phyloP scores from a whole-genome alignment of 495 filamentous ascomycete genomes.

The Achaetomiella virescens region DNA sequence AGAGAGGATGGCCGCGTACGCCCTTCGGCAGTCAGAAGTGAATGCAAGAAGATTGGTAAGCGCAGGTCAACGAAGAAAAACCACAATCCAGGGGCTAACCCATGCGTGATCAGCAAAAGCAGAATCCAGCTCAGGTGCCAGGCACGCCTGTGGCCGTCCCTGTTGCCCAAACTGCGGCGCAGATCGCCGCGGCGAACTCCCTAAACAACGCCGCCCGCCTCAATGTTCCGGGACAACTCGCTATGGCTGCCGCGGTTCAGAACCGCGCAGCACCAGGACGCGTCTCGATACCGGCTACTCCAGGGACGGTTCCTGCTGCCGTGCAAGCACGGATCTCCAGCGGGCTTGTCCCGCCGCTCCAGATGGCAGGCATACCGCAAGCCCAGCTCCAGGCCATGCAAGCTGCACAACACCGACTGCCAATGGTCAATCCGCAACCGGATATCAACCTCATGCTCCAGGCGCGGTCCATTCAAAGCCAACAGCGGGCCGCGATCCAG shows the following conservation, averaged over 20 bases:
- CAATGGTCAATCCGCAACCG: constrained; percentile 58
- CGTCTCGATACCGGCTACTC: constrained; percentile 37
- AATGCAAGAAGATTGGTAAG: constrained; percentile 47
- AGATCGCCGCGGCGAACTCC: constrained; percentile 36
- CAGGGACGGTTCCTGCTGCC: constrained; percentile 34
- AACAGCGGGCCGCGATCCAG: constrained; percentile 61
- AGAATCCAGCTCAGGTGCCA: constrained; percentile 34
- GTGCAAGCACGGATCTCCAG: constrained; percentile 37
- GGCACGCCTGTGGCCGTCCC: constrained; percentile 36
- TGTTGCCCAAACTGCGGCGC: constrained; percentile 29
- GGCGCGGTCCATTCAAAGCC: constrained; percentile 56
- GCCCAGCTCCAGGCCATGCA: constrained; percentile 60
- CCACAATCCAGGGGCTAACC: constrained; percentile 19
- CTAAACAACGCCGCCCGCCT: constrained; percentile 32
- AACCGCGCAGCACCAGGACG: constrained; percentile 29
- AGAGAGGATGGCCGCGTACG: constrained; percentile 65
- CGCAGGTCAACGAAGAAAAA: not conserved
- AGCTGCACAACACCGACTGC: constrained; percentile 54
- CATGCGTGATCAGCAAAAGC: constrained; percentile 32
- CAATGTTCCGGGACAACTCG: constrained; percentile 32
- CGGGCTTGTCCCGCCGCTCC: constrained; percentile 50
- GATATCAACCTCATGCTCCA: constrained; percentile 50
- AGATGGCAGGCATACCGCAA: constrained; percentile 64
- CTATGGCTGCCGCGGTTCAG: constrained; percentile 27
- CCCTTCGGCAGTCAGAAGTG: constrained; percentile 52